A percentile compares a stretch with the other conserved stretches of the same genome.
These are phyloP conservation scores for Wickerhamomyces chambardii DNA, from an alignment of 805 yeast genomes.

Conservation along the genomic window DNA sequence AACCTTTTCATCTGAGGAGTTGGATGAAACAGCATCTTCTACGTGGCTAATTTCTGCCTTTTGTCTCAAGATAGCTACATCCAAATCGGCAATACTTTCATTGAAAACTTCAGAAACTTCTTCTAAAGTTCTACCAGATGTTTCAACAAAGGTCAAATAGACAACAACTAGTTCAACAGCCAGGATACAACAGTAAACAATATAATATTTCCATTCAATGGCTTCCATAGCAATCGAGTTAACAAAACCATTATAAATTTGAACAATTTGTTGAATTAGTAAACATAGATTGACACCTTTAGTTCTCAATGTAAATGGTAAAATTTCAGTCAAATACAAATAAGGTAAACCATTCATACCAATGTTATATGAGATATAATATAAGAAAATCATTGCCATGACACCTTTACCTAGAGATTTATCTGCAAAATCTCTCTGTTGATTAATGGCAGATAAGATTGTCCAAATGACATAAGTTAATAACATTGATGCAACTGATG, in stretches of 20 bases:
- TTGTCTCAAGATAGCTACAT: constrained; percentile 6
- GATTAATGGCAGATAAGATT: constrained; percentile 34
- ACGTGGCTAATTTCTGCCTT: constrained; percentile 9
- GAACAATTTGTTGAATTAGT: constrained; percentile 14
- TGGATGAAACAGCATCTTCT: constrained; percentile 5
- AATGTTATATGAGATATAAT: constrained; percentile 30
- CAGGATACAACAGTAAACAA: constrained; percentile 23
- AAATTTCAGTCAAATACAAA: constrained; percentile 34
- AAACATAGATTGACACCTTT: constrained; percentile 19
- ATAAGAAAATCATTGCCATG: constrained; percentile 41
- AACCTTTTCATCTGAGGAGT: no score
- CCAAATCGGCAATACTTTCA: constrained; percentile 13
- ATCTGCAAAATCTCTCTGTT: constrained; percentile 29
- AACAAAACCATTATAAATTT: constrained; percentile 24
- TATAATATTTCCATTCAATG: constrained; percentile 26
- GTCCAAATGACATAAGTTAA: constrained; percentile 34
- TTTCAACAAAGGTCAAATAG: constrained; percentile 26
- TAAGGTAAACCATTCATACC: constrained; percentile 37
- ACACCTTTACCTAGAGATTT: constrained; percentile 35
- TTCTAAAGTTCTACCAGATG: constrained; percentile 27
- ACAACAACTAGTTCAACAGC: constrained; percentile 21
- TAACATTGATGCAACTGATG: constrained; percentile 27
- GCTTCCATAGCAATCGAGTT: constrained; percentile 29
- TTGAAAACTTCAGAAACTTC: constrained; percentile 27
- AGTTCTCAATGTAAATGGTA: constrained; percentile 23